phyloP scores from a whole-genome alignment of 192 early-diverging fungal species.

The Coemansia asiatica region DNA sequence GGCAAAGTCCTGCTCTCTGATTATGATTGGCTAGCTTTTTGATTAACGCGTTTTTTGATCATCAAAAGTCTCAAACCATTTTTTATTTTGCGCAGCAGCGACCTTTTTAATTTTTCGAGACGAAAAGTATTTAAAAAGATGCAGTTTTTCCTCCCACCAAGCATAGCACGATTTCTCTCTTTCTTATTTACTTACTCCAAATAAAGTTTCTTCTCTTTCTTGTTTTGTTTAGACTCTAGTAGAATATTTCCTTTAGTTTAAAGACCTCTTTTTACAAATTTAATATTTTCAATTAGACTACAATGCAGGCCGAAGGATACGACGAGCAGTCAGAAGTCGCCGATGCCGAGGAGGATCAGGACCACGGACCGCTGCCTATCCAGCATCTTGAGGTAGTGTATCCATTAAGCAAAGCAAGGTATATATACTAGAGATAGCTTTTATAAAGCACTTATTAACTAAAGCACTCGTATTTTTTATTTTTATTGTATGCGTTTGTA shows the following conservation, averaged over 20 bases:
- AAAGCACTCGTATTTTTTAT: not conserved
- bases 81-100: too few relatives aligned
- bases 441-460: not conserved
- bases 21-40: too few relatives aligned
- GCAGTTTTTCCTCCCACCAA: not conserved
- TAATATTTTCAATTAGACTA: not conserved
- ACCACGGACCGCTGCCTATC: constrained; percentile 56
- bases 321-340: constrained; percentile 55
- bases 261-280: too few relatives aligned
- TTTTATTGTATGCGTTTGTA: constrained; percentile 20
- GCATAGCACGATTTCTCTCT: not conserved
- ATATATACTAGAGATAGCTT: too few relatives aligned
- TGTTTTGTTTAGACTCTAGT: not conserved
- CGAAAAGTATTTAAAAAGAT: not conserved
- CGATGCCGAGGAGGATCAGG: constrained; percentile 55
- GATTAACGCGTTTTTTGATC: too few relatives aligned
- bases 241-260: too few relatives aligned
- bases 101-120: too few relatives aligned
- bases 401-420: not conserved
- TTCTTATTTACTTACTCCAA: constrained; percentile 12
- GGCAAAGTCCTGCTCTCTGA: too few relatives aligned
- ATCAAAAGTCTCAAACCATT: too few relatives aligned
- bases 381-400: constrained; percentile 57
- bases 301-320: constrained; percentile 51
- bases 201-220: too few relatives aligned